phyloP scores from a whole-genome alignment of 2,329 filamentous ascomycete genomes.

The Penicillium italicum region DNA sequence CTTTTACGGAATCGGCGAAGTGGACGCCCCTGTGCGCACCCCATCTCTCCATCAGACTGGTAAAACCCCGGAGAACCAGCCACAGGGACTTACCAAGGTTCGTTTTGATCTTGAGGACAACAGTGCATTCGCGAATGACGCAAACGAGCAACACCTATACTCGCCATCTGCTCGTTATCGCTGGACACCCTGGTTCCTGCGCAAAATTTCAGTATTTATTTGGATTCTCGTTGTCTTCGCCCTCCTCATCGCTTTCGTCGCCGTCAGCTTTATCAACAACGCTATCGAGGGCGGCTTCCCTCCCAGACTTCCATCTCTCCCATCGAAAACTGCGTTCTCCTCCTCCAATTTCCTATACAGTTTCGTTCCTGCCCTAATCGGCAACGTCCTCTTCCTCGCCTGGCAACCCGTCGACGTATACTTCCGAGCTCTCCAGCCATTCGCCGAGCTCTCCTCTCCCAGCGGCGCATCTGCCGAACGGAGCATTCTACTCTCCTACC shows the following conservation, averaged over 20 bases:
- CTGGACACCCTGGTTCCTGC: slow-evolving; percentile 75
- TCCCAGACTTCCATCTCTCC: slow-evolving; percentile 61
- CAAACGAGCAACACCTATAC: slow-evolving; percentile 51
- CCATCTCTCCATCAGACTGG: slow-evolving; percentile 33
- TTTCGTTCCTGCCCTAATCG: slow-evolving; percentile 59
- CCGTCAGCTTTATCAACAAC: slow-evolving; percentile 72
- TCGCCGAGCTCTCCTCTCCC: slow-evolving; percentile 51
- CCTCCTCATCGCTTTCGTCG: slow-evolving; percentile 66
- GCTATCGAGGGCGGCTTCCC: slow-evolving; percentile 67
- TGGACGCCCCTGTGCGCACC: slow-evolving; percentile 51
- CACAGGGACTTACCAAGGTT: slow-evolving; percentile 33
- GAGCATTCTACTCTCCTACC: slow-evolving; percentile 57
- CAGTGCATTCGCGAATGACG: slow-evolving; percentile 39
- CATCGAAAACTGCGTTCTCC: slow-evolving; percentile 67
- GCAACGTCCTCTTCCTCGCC: slow-evolving; percentile 56
- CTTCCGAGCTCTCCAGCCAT: slow-evolving; percentile 58
- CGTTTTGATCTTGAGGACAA: slow-evolving; percentile 40
- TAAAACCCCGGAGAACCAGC: slow-evolving; percentile 30
- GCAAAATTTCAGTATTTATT: slow-evolving; percentile 60
- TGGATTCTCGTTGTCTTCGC: slow-evolving; percentile 60
- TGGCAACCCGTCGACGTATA: slow-evolving; percentile 60
- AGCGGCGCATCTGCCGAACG: slow-evolving; percentile 53
- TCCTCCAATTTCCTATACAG: slow-evolving; percentile 83
- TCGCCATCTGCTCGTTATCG: slow-evolving; percentile 56
- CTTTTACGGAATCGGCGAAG: slow-evolving; percentile 77